Conservation (phyloP, 2,329 filamentous ascomycete genomes). For the Byssochlamys sp. region DNA sequence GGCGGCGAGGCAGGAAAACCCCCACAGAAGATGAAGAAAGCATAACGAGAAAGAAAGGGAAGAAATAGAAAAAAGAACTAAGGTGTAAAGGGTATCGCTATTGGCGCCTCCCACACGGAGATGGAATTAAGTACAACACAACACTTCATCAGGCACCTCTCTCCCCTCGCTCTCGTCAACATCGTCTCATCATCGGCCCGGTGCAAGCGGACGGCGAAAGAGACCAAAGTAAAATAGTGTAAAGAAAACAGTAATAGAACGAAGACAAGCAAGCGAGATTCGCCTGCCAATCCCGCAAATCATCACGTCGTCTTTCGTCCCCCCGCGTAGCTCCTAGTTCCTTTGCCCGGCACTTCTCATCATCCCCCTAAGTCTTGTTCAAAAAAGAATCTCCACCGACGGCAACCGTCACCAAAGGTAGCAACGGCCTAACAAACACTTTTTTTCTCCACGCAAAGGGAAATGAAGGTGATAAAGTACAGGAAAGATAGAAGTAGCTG, state of each 20-base stretch:
- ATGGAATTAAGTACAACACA: not conserved
- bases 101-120: not conserved
- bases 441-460: not conserved
- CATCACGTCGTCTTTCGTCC: not conserved
- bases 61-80: conserved; percentile 1
- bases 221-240: not conserved
- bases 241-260: not conserved
- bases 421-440: conserved; percentile 1
- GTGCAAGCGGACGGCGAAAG: not conserved
- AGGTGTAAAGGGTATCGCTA: conserved; percentile 1
- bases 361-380: conserved; percentile 2
- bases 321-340: not conserved
- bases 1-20: not conserved
- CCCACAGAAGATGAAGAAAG: not conserved
- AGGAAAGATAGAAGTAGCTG: conserved; percentile 5
- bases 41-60: not conserved
- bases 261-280: not conserved
- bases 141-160: not conserved
- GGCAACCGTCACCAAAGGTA: conserved; percentile 2
- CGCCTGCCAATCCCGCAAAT: not conserved
- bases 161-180: not conserved
- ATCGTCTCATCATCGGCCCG: not conserved
- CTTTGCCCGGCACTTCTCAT: conserved; percentile 1
- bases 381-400: conserved; percentile 5
- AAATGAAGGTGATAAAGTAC: conserved; percentile 1